Conservation (phyloP, 2,329 filamentous ascomycete species). For the Beauveria scarabaeidicola region DNA sequence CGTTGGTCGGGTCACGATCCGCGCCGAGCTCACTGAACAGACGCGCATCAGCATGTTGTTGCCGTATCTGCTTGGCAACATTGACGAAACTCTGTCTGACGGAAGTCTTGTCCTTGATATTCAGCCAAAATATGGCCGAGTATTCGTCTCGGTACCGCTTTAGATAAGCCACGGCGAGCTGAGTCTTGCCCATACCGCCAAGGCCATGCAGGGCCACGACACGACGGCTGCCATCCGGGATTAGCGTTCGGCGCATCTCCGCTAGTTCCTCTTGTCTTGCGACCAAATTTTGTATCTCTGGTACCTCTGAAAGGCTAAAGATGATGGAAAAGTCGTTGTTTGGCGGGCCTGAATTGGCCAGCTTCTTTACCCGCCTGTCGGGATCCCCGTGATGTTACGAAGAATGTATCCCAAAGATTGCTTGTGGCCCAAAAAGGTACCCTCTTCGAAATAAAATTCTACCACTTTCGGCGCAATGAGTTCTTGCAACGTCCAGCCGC, state of each 20-base stretch:
- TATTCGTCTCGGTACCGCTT: constrained; percentile 27
- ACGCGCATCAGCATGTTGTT: constrained; percentile 16
- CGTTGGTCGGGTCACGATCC: constrained; percentile 19
- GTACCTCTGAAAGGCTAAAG: no score
- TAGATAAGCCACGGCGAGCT: constrained; percentile 30
- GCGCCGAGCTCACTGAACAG: constrained; percentile 17
- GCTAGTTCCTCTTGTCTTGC: constrained; percentile 15
- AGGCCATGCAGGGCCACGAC: constrained; percentile 30
- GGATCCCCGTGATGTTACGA: constrained; percentile 1
- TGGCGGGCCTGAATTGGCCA: no score
- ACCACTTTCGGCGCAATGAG: constrained; percentile 40
- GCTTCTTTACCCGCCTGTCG: not conserved
- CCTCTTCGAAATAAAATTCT: constrained; percentile 6
- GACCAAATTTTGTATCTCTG: constrained; percentile 12
- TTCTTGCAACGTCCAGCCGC: constrained; percentile 56
- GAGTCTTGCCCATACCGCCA: constrained; percentile 37
- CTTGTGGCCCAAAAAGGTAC: not conserved
- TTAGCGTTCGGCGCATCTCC: constrained; percentile 12
- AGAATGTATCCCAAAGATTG: not conserved
- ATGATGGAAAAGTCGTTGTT: no score
- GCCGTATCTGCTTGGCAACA: constrained; percentile 21
- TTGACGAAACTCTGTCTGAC: constrained; percentile 27
- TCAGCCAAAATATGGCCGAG: constrained; percentile 34
- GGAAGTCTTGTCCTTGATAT: constrained; percentile 28
- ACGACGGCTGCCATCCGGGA: constrained; percentile 7